Evolutionary conservation across 805 yeast species (phyloP).

Genomic region (Dipodascus geniculatus): DNA sequence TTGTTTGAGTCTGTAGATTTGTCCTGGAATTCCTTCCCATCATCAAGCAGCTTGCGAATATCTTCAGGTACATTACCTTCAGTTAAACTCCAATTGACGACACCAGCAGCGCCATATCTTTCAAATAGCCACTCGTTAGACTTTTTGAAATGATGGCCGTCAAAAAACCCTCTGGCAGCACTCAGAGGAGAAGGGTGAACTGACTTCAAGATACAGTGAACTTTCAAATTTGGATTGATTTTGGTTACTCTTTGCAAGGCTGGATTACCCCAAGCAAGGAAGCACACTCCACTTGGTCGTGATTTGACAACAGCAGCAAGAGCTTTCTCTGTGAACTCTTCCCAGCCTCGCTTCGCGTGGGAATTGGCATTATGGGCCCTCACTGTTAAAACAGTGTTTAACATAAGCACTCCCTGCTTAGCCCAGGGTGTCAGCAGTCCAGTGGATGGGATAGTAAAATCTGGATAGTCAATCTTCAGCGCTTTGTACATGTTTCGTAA

Average conservation of each 20-base stretch:
- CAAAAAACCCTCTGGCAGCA: constrained; percentile 80
- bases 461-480: constrained; percentile 53
- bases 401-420: constrained; percentile 68
- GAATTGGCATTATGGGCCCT: constrained; percentile 90
- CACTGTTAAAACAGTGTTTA: constrained; percentile 84
- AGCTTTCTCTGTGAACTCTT: constrained; percentile 66
- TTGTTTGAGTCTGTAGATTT: not conserved
- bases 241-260: constrained; percentile 50
- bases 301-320: constrained; percentile 37
- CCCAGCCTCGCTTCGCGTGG: constrained; percentile 90
- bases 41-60: constrained; percentile 5
- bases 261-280: constrained; percentile 75
- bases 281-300: constrained; percentile 44
- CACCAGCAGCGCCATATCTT: constrained; percentile 29
- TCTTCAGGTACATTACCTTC: constrained; percentile 11
- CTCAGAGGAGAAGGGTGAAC: constrained; percentile 96
- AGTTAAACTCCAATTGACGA: constrained; percentile 58
- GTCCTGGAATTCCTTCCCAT: no score
- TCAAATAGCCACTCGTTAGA: constrained; percentile 67
- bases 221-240: constrained; percentile 19
- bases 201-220: constrained; percentile 43
- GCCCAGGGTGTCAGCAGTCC: constrained; percentile 83
- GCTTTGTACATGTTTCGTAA: constrained; percentile 78
- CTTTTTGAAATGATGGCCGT: constrained; percentile 56
- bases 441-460: constrained; percentile 45